Evolutionary conservation across 306 rosid genomes (phyloP).

Genomic region (Acacia melanoxylon): DNA sequence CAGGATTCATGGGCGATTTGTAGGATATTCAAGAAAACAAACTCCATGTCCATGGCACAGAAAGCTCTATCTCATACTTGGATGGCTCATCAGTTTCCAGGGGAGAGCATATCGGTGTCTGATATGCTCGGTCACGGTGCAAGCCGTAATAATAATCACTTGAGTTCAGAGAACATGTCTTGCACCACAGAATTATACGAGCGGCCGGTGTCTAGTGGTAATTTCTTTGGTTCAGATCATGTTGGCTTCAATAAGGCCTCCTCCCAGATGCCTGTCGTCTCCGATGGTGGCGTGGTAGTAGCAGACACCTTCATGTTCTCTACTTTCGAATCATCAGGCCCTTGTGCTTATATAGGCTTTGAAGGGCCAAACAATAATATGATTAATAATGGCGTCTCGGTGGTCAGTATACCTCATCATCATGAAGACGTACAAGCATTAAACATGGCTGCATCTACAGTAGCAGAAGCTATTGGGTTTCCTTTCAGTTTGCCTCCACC

Average conservation of each 20-base stretch:
- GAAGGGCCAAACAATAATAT: slow-evolving; percentile 51
- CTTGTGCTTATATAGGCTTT: slow-evolving; percentile 41
- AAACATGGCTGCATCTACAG: slow-evolving; percentile 20
- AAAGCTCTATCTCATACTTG: slow-evolving; percentile 68
- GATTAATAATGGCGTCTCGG: slow-evolving; percentile 44
- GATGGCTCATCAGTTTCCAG: slow-evolving; percentile 58
- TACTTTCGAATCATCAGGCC: slow-evolving; percentile 40
- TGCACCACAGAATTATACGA: slow-evolving; percentile 44
- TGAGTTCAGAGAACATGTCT: slow-evolving; percentile 46
- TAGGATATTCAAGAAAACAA: slow-evolving; percentile 82
- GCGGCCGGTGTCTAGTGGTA: slow-evolving; percentile 22
- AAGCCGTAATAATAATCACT: slow-evolving; percentile 29
- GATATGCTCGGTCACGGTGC: slow-evolving; percentile 41
- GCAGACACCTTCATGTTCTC: slow-evolving; percentile 50
- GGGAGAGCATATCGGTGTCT: slow-evolving; percentile 38
- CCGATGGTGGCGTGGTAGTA: slow-evolving; percentile 32
- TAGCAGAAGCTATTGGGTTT: slow-evolving; percentile 49
- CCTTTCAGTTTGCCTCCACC: slow-evolving; percentile 66
- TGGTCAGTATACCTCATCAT: slow-evolving; percentile 40
- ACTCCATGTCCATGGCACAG: slow-evolving; percentile 72
- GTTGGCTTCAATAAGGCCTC: slow-evolving; percentile 38
- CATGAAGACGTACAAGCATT: slow-evolving; percentile 44
- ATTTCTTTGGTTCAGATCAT: slow-evolving; percentile 39
- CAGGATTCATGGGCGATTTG: slow-evolving; percentile 92
- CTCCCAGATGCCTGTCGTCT: slow-evolving; percentile 20